A percentile compares a stretch with the other conserved stretches of the same genome.
Conservation (phyloP, 2,329 filamentous ascomycete species). For the Fusarium palustre region DNA sequence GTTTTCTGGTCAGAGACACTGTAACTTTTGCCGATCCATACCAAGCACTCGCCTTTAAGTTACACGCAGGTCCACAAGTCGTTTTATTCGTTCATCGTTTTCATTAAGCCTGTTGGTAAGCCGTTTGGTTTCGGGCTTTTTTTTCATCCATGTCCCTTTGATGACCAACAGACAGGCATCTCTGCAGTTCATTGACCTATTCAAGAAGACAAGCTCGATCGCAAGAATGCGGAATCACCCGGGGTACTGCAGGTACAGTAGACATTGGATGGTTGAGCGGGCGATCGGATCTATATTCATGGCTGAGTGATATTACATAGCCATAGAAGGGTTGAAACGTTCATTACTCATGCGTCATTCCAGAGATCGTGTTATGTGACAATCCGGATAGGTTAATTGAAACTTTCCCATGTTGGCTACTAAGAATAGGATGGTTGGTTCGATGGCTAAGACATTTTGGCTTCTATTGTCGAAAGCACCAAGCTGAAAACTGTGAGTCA, state of each 20-base stretch:
- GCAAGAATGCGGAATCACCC: slow-evolving; percentile 16
- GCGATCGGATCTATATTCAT: neutral
- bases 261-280: slow-evolving; percentile 9
- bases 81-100: slow-evolving; percentile 19
- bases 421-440: slow-evolving; percentile 15
- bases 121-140: slow-evolving; percentile 5
- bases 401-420: neutral
- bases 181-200: neutral
- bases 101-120: neutral
- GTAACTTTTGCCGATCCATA: slow-evolving; percentile 23
- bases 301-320: neutral
- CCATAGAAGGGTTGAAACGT: neutral
- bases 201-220: neutral
- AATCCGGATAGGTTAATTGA: neutral
- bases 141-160: neutral
- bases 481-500: neutral
- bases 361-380: neutral
- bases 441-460: neutral
- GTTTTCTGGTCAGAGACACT: neutral
- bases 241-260: slow-evolving; percentile 4
- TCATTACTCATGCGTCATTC: slow-evolving; percentile 7
- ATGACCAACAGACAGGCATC: neutral
- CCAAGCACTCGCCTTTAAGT: neutral
- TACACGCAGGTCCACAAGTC: slow-evolving; percentile 7
- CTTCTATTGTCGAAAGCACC: neutral